Evolutionary conservation across 2,329 filamentous ascomycete genomes (phyloP).

Genomic region (Neofusicoccum kwambonambiense): DNA sequence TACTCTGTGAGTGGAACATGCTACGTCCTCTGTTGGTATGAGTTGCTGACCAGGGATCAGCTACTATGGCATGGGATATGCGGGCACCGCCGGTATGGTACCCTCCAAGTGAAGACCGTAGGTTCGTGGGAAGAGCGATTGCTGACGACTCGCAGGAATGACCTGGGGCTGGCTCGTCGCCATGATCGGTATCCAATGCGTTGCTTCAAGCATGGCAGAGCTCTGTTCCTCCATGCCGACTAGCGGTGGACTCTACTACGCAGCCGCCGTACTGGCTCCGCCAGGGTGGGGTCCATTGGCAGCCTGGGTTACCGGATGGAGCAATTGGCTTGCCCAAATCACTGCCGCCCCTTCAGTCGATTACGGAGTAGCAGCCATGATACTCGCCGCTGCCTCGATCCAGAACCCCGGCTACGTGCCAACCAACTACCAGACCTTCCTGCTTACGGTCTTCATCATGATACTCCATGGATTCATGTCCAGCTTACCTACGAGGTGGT

Average conservation of each 20-base stretch:
- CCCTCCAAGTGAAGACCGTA: background rate
- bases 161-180: slow-evolving; percentile 75
- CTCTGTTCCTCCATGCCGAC: slow-evolving; percentile 73
- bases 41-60: background rate
- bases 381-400: slow-evolving; percentile 69
- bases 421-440: slow-evolving; percentile 64
- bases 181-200: slow-evolving; percentile 69
- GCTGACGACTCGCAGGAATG: slow-evolving; percentile 54
- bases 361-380: slow-evolving; percentile 68
- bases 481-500: slow-evolving; percentile 68
- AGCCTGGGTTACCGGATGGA: slow-evolving; percentile 69
- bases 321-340: slow-evolving; percentile 67
- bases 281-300: slow-evolving; percentile 65
- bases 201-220: slow-evolving; percentile 66
- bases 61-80: slow-evolving; percentile 64
- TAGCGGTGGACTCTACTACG: slow-evolving; percentile 71
- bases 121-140: slow-evolving; percentile 9
- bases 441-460: slow-evolving; percentile 67
- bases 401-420: slow-evolving; percentile 64
- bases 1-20: slow-evolving; percentile 47
- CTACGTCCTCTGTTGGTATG: background rate
- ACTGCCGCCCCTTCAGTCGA: slow-evolving; percentile 66
- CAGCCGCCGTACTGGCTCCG: slow-evolving; percentile 68
- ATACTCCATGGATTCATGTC: slow-evolving; percentile 66
- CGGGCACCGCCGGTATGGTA: slow-evolving; percentile 39